phyloP scores from a whole-genome alignment of 768 basidiomycete species.

The Termitomyces sp. region DNA sequence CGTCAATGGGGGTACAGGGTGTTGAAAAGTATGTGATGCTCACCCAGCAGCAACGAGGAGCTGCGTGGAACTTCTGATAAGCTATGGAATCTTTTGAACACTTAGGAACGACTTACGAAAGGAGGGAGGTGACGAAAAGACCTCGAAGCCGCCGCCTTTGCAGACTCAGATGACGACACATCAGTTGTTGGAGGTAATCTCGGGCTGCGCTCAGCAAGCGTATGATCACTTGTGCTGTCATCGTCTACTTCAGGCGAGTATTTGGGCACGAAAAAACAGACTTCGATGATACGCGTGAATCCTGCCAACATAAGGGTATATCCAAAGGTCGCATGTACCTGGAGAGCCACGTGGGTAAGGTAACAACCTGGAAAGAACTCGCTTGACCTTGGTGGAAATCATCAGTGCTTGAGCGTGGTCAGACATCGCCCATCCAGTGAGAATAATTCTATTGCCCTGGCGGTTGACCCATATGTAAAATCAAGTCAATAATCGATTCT shows the following conservation, averaged over 20 bases:
- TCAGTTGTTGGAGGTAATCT: slow-evolving; percentile 8
- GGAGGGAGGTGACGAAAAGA: slow-evolving; percentile 88
- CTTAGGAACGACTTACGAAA: slow-evolving; percentile 58
- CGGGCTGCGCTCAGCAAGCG: slow-evolving; percentile 41
- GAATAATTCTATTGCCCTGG: slow-evolving; percentile 53
- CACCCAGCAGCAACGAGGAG: slow-evolving; percentile 73
- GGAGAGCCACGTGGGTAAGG: not conserved
- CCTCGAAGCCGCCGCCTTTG: slow-evolving; percentile 37
- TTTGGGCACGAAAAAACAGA: slow-evolving; percentile 66
- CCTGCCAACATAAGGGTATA: slow-evolving; percentile 83
- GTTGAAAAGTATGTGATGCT: slow-evolving; percentile 11
- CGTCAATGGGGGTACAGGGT: not conserved
- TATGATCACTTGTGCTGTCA: slow-evolving; percentile 63
- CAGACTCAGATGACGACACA: slow-evolving; percentile 14
- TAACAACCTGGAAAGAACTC: not conserved
- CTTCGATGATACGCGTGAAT: slow-evolving; percentile 72
- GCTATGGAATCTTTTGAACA: slow-evolving; percentile 1
- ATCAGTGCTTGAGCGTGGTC: slow-evolving; percentile 82
- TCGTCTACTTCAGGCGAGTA: slow-evolving; percentile 33
- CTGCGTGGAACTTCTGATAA: slow-evolving; percentile 28
- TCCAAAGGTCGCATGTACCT: slow-evolving; percentile 88
- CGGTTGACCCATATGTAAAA: not conserved
- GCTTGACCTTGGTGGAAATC: slow-evolving; percentile 72
- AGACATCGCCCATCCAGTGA: slow-evolving; percentile 95
- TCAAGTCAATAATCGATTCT: slow-evolving; percentile 18